Percentiles rank a stretch among this genome's conserved stretches.
phyloP scores from a whole-genome alignment of 1,284 basidiomycete genomes.

The Singerocomus rubriflavus region DNA sequence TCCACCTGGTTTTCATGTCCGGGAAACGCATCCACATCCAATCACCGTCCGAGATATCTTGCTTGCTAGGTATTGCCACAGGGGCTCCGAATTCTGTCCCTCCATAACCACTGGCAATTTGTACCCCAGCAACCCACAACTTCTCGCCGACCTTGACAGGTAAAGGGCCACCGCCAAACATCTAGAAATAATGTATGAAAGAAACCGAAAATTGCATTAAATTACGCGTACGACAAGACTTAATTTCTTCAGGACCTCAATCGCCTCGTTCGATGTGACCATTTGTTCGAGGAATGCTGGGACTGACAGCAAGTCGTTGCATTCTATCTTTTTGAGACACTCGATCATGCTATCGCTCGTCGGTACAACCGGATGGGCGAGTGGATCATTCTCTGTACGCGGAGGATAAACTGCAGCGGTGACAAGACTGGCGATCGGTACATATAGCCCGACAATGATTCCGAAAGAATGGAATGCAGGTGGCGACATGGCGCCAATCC shows the following conservation, averaged over 20 bases:
- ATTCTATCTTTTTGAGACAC: background rate
- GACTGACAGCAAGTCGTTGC: background rate
- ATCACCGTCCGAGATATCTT: conserved; percentile 4
- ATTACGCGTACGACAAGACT: conserved; percentile 2
- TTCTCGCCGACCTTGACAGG: conserved; percentile 1
- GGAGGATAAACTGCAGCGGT: conserved; percentile 11
- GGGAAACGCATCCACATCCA: conserved; percentile 5
- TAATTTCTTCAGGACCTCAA: conserved; percentile 1
- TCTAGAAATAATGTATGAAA: background rate
- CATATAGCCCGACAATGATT: conserved; percentile 1
- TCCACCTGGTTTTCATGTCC: background rate
- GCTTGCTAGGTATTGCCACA: background rate
- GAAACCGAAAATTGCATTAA: background rate
- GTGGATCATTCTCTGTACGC: background rate
- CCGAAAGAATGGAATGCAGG: conserved; percentile 20
- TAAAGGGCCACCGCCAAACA: conserved; percentile 7
- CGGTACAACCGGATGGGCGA: background rate
- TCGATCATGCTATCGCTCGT: background rate
- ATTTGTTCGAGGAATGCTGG: conserved; percentile 1
- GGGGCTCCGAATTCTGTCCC: conserved; percentile 5
- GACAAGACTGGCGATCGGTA: conserved; percentile 3
- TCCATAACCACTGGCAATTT: conserved; percentile 1
- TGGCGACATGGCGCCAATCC: conserved; percentile 17
- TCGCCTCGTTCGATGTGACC: background rate
- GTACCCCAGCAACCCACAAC: conserved; percentile 3